phyloP scores from a whole-genome alignment of 257 asterid species.

The Solanum gandarillasii region DNA sequence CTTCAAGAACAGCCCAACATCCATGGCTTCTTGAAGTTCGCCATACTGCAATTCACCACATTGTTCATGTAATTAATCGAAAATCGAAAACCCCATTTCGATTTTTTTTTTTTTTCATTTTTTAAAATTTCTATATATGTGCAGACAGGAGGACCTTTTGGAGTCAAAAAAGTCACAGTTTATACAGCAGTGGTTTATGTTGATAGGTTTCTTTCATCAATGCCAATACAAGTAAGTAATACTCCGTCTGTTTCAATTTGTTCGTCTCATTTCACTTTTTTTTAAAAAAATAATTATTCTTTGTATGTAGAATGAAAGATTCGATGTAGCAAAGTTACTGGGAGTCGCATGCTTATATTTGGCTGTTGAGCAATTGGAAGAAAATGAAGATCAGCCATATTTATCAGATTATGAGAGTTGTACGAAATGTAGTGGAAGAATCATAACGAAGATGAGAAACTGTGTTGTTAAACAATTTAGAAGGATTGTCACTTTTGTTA shows the following conservation, averaged over 20 bases:
- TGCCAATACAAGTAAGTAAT: neutral
- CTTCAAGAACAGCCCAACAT: neutral
- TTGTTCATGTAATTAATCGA: neutral
- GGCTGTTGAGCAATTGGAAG: neutral
- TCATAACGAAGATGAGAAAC: neutral
- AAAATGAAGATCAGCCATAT: neutral
- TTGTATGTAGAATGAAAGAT: neutral
- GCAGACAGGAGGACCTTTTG: neutral
- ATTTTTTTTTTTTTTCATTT: neutral
- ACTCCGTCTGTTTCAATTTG: neutral
- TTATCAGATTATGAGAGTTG: neutral
- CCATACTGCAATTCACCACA: neutral
- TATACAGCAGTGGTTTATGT: neutral
- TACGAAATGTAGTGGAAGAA: neutral
- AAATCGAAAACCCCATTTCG: neutral
- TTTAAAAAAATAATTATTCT: too few species aligned
- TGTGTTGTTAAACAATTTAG: neutral
- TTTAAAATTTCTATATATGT: neutral
- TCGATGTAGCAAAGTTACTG: neutral
- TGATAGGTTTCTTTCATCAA: neutral
- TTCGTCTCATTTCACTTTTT: neutral
- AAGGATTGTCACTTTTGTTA: neutral
- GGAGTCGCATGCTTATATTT: neutral
- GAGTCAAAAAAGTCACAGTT: neutral
- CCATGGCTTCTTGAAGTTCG: neutral